Conservation (phyloP, 495 filamentous ascomycete species). For the Lichenothelia convexa region DNA sequence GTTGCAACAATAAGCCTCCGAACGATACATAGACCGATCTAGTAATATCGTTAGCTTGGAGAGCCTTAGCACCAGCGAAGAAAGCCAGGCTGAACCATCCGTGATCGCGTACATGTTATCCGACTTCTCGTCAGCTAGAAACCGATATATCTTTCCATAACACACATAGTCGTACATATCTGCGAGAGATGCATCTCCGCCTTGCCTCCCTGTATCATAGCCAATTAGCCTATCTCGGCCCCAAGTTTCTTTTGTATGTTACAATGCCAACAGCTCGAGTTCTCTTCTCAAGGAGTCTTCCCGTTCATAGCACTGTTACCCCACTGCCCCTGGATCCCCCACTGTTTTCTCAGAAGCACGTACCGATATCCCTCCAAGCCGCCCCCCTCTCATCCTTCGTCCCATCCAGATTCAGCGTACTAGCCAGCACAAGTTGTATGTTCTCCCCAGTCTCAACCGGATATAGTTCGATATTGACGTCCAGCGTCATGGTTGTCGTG, state of each 20-base stretch:
- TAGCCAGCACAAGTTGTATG: conserved; percentile 61
- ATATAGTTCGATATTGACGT: conserved; percentile 90
- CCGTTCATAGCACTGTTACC: too few species aligned
- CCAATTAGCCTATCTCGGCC: background rate
- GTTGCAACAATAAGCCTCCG: conserved; percentile 70
- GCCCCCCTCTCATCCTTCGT: conserved; percentile 45
- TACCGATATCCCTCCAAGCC: conserved; percentile 40
- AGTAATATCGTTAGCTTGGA: conserved; percentile 1
- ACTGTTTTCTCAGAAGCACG: background rate
- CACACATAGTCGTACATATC: conserved; percentile 96
- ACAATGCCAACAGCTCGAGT: too few species aligned
- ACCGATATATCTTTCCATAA: conserved; percentile 93
- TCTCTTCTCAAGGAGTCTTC: too few species aligned
- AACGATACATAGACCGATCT: conserved; percentile 90
- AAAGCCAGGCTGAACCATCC: too few species aligned
- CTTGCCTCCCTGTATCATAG: background rate
- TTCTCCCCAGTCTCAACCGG: conserved; percentile 52
- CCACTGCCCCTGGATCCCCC: background rate
- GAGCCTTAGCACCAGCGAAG: too few species aligned
- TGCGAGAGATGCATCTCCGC: conserved; percentile 30
- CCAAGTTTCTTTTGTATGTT: too few species aligned
- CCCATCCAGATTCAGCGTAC: conserved; percentile 72
- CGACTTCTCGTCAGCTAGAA: conserved; percentile 66
- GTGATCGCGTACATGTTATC: conserved; percentile 83
- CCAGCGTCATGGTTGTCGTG: conserved; percentile 59